phyloP scores from a whole-genome alignment of 2,329 filamentous ascomycete species.

The Gnomoniopsis sp. region DNA sequence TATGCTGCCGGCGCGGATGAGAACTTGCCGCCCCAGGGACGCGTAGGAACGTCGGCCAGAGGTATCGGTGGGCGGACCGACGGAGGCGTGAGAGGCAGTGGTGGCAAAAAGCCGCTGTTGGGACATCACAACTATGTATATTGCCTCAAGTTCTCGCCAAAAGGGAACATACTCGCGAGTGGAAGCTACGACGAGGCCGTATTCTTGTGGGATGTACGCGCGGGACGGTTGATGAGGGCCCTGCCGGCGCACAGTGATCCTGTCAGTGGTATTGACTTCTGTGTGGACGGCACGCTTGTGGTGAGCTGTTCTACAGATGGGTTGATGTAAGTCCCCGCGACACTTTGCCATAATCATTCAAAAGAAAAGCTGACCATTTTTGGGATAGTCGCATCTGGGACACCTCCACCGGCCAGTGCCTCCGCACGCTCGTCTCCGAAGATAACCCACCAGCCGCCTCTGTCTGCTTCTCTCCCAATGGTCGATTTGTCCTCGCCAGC shows the following conservation, averaged over 20 bases:
- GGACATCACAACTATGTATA: slow-evolving; percentile 98
- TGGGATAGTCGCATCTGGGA: slow-evolving; percentile 79
- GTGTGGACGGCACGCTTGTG: slow-evolving; percentile 85
- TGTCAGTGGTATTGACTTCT: slow-evolving; percentile 90
- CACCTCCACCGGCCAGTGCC: slow-evolving; percentile 88
- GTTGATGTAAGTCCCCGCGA: slow-evolving; percentile 59
- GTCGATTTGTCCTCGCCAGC: slow-evolving; percentile 86
- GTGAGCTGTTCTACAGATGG: slow-evolving; percentile 91
- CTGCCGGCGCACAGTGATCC: slow-evolving; percentile 94
- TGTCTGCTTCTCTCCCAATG: slow-evolving; percentile 91
- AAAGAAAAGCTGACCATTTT: neutral
- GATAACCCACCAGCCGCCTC: slow-evolving; percentile 88
- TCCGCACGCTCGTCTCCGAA: slow-evolving; percentile 92
- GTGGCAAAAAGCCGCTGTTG: slow-evolving; percentile 56
- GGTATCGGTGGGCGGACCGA: slow-evolving; percentile 14
- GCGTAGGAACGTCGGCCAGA: slow-evolving; percentile 15
- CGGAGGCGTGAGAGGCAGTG: slow-evolving; percentile 14
- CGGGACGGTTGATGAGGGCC: slow-evolving; percentile 81
- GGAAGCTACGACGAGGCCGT: slow-evolving; percentile 97
- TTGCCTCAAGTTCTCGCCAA: slow-evolving; percentile 91
- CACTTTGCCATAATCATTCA: slow-evolving; percentile 4
- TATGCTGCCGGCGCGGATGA: slow-evolving; percentile 26
- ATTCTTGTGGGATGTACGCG: slow-evolving; percentile 92
- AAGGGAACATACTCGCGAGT: slow-evolving; percentile 93
- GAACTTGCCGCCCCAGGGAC: slow-evolving; percentile 15